Conservation (phyloP, 1,284 basidiomycete species). For the Kwoniella shivajii region DNA sequence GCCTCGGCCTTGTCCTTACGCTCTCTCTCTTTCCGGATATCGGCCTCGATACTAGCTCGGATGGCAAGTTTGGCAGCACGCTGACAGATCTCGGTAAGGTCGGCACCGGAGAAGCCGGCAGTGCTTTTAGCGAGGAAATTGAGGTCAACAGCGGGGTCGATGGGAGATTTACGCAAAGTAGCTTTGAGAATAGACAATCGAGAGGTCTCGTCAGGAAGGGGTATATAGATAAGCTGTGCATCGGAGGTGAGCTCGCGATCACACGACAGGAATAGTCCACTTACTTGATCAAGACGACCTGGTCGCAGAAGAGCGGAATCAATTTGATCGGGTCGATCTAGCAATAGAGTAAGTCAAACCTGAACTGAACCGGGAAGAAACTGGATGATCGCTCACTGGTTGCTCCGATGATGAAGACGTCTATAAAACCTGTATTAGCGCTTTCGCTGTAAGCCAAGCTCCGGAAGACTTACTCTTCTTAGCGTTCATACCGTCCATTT, state of each 20-base stretch:
- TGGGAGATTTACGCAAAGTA: conserved; percentile 87
- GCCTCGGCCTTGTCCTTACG: conserved; percentile 79
- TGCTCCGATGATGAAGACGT: conserved; percentile 97
- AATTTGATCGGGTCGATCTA: conserved; percentile 94
- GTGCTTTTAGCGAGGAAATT: conserved; percentile 87
- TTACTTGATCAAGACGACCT: conserved; percentile 80
- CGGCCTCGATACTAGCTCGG: conserved; percentile 89
- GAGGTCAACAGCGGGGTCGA: conserved; percentile 84
- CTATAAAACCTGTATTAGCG: conserved; percentile 15
- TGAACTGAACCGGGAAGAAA: not conserved
- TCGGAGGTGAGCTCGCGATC: conserved; percentile 34
- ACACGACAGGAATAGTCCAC: conserved; percentile 26
- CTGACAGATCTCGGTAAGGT: conserved; percentile 98
- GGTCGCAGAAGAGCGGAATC: conserved; percentile 96
- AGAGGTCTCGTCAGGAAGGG: conserved; percentile 88
- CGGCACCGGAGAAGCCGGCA: conserved; percentile 98
- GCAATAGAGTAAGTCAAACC: conserved; percentile 6
- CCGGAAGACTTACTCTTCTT: conserved; percentile 71
- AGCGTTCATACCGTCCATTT: conserved; percentile 99
- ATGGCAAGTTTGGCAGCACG: conserved; percentile 88
- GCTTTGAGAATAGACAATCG: conserved; percentile 91
- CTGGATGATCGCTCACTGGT: conserved; percentile 60
- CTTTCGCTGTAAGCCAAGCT: not conserved
- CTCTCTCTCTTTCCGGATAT: conserved; percentile 79
- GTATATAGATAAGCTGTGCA: conserved; percentile 84